Evolutionary conservation across 2,329 filamentous ascomycete genomes (phyloP).

Genomic region (Aspergillus vadensis): DNA sequence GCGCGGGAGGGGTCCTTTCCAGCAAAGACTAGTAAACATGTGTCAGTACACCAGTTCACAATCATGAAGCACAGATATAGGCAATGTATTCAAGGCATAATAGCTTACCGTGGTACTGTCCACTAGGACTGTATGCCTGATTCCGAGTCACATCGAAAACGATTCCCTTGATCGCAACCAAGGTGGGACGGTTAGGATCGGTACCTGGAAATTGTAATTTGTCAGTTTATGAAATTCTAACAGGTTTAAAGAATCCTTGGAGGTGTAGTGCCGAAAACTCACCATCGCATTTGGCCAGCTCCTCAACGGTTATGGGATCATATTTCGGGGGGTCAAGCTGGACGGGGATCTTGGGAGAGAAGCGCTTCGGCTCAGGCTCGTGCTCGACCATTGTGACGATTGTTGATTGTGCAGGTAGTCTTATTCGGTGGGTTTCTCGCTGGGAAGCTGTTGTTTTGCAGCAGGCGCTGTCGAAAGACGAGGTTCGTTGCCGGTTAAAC

Average conservation of each 20-base stretch:
- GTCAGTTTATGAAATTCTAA: background rate
- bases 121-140: constrained; percentile 77
- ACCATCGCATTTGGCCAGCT: constrained; percentile 83
- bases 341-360: constrained; percentile 45
- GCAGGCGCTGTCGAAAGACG: constrained; percentile 6
- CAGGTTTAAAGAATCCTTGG: background rate
- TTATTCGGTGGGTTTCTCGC: no score
- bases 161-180: constrained; percentile 75
- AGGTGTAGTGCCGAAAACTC: constrained; percentile 38
- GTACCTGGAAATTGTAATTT: constrained; percentile 32
- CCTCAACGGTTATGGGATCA: constrained; percentile 78
- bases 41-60: background rate
- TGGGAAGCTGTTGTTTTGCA: background rate
- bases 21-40: constrained; percentile 71
- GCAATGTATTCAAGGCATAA: background rate
- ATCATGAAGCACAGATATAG: background rate
- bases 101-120: constrained; percentile 77
- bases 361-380: constrained; percentile 37
- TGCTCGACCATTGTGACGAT: constrained; percentile 33
- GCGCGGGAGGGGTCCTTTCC: constrained; percentile 96
- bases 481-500: background rate
- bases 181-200: constrained; percentile 53
- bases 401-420: background rate
- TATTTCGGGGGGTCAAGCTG: constrained; percentile 80
- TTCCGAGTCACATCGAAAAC: constrained; percentile 95